These are phyloP conservation scores for Aspergillus egyptiacus DNA, from an alignment of 495 filamentous ascomycete genomes.

Conservation along the genomic window DNA sequence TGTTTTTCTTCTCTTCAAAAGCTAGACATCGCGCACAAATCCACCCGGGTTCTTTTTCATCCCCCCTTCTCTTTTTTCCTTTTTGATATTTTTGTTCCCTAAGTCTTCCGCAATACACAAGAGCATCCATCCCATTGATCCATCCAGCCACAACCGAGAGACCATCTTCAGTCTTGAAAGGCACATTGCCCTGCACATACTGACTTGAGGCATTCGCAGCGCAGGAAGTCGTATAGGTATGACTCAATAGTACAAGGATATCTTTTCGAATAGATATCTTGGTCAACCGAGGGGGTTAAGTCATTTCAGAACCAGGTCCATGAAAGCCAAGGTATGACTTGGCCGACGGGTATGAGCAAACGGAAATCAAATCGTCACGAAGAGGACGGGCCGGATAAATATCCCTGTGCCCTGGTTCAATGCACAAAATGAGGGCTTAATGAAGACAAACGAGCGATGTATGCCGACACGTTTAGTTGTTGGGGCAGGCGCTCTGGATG, in stretches of 20 bases:
- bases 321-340: slow-evolving; percentile 19
- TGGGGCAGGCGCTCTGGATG: slow-evolving; percentile 87
- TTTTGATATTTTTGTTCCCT: slow-evolving; percentile 12
- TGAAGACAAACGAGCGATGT: slow-evolving; percentile 23
- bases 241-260: slow-evolving; percentile 16
- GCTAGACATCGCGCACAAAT: slow-evolving; percentile 8
- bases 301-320: slow-evolving; percentile 22
- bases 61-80: slow-evolving; percentile 1
- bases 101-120: slow-evolving; percentile 19
- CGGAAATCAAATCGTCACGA: slow-evolving; percentile 15
- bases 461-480: slow-evolving; percentile 60
- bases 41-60: not conserved
- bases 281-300: slow-evolving; percentile 13
- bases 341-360: slow-evolving; percentile 8
- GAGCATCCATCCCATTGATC: slow-evolving; percentile 18
- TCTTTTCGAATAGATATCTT: slow-evolving; percentile 12
- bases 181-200: slow-evolving; percentile 12
- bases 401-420: slow-evolving; percentile 14
- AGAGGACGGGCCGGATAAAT: slow-evolving; percentile 15
- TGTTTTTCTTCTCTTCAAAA: slow-evolving; percentile 7
- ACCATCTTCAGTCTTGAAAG: slow-evolving; percentile 18
- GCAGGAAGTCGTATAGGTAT: slow-evolving; percentile 9
- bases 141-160: slow-evolving; percentile 28
- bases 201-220: slow-evolving; percentile 8
- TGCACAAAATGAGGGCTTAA: slow-evolving; percentile 13